These are phyloP conservation scores for Chlamydomonas sp. DNA, from an alignment of 139 green algal species.

Conservation along the genomic window DNA sequence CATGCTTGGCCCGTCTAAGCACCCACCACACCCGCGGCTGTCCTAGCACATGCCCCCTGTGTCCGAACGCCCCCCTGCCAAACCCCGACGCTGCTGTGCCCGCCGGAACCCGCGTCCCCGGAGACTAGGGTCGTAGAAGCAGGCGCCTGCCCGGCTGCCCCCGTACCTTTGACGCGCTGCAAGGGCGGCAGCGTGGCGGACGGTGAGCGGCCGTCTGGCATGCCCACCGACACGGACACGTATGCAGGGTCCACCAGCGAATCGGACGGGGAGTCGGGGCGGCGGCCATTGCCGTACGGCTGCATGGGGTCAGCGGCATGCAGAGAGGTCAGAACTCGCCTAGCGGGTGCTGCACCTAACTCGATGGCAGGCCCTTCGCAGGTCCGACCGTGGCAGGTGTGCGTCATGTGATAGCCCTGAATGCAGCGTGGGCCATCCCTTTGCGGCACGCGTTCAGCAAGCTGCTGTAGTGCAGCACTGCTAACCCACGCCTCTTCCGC, in stretches of 20 bases:
- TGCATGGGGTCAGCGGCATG: background rate
- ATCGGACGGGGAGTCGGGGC: no score
- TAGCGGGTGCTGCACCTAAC: background rate
- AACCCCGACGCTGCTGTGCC: background rate
- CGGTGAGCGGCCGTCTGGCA: background rate
- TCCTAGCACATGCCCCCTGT: background rate
- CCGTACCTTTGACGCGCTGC: background rate
- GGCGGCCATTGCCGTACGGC: no score
- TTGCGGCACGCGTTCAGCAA: background rate
- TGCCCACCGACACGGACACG: background rate
- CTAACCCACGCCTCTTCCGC: background rate
- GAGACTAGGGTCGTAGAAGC: background rate
- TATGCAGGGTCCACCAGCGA: background rate
- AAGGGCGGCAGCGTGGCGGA: no score
- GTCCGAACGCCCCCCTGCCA: background rate
- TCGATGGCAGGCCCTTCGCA: no score
- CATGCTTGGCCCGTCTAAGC: background rate
- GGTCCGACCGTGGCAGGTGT: no score
- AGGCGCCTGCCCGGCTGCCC: background rate
- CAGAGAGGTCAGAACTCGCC: background rate
- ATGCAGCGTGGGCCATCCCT: background rate
- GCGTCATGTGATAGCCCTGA: no score
- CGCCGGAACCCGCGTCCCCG: background rate
- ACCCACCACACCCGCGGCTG: no score
- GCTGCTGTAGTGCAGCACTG: background rate